Evolutionary conservation across 768 basidiomycete species (phyloP), one percentile per base, ranked within the genome.

Genomic region (Macrolepiota fuliginosa): DNA sequence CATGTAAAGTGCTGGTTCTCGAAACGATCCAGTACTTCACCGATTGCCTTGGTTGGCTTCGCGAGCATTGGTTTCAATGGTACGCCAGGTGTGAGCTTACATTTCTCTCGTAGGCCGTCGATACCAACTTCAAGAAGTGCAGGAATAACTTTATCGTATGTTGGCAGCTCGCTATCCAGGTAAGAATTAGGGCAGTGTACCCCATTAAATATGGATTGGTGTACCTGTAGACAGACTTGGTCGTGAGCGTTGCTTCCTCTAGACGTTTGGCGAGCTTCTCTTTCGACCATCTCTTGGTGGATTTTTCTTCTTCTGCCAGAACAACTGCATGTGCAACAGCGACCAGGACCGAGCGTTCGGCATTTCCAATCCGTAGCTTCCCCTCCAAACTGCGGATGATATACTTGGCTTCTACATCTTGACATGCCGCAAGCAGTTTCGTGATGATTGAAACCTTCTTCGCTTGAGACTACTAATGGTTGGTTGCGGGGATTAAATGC

Each of bases 41-140:
- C 89, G 66, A 99, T 98, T 2, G 97, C 97, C 74, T 99, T 99
- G 0, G 96, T 98, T 9, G 97, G 97, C 74, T 98, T 99, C 15
- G 97, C 97, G 55, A 99, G 80, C 97, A 99, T 99, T 13, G 97
- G 97, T 69, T 99, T 99, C 37, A 99, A 79, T 1, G 97, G 97
- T 37, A 98, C 89, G 63, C 96, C 96, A 13, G 97, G 96, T 10
- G 93, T 96, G 17, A 99, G 83, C 71, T 91, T 94, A 80, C 97
- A 98, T 49, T 79, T 77, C 17, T 88, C 83, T 19, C 77, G 81
- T 37, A 99, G 75, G 13, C 83, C 79, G 39, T 82, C 82, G 49
- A 96, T 82, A 1, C 96, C 96, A 57, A 80, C 79, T 65, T 89
- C 83, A 52, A 98, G 81, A 29, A 99, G 77, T 1, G 94, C 92